phyloP scores from a whole-genome alignment of 108 stramenopile genomes.

The Ochromonas danica region DNA sequence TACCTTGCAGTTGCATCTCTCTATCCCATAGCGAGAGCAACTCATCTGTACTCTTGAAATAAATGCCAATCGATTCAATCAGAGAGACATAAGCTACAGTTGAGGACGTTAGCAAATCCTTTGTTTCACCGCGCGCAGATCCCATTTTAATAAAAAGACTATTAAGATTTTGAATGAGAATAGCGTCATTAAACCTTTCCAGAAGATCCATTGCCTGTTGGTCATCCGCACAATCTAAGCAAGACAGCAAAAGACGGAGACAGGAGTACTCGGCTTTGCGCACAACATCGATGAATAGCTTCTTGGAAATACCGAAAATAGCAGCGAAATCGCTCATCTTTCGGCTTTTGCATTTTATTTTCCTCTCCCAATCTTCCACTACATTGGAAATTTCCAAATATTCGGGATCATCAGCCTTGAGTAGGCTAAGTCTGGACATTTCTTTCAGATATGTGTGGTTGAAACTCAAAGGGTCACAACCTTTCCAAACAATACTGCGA shows the following conservation, averaged over 20 bases:
- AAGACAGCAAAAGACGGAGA: not conserved
- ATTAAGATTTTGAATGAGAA: constrained; percentile 23
- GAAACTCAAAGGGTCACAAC: not conserved
- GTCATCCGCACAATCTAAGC: not conserved
- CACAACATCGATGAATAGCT: constrained; percentile 4
- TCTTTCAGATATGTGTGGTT: not conserved
- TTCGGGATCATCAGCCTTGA: not conserved
- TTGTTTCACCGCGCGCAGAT: not conserved
- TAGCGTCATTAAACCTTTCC: constrained; percentile 1
- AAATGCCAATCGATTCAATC: not conserved
- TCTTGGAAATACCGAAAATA: not conserved
- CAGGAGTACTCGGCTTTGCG: constrained; percentile 6
- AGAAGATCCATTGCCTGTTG: not conserved
- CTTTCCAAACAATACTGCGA: not conserved
- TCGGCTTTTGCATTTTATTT: too few relatives aligned
- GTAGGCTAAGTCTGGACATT: not conserved
- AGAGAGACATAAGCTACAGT: constrained; percentile 25
- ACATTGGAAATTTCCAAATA: not conserved
- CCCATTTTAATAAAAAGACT: not conserved
- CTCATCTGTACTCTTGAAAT: not conserved
- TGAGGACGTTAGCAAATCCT: not conserved
- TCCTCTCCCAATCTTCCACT: too few relatives aligned
- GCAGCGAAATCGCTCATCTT: not conserved
- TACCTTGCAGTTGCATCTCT: not conserved
- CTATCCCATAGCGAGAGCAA: not conserved